Conservation (phyloP, 1,139 yeast species). For the Sugiyamaella sp. region DNA sequence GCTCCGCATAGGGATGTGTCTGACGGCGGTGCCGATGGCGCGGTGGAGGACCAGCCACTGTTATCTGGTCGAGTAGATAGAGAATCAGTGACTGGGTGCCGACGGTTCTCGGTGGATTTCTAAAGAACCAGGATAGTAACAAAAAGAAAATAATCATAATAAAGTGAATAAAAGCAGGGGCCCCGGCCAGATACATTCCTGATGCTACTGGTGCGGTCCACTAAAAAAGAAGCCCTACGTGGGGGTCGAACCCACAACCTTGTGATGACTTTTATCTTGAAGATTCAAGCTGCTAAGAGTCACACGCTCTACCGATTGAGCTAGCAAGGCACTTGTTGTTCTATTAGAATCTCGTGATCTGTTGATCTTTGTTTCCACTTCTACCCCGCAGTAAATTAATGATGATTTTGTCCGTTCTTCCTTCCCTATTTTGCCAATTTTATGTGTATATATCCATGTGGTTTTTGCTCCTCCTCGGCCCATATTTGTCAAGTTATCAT, state of each 20-base stretch:
- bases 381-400: too few relatives aligned
- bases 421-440: too few relatives aligned
- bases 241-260: constrained; percentile 4
- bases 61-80: too few relatives aligned
- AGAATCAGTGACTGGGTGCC: too few relatives aligned
- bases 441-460: too few relatives aligned
- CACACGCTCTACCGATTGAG: constrained; percentile 3
- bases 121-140: too few relatives aligned
- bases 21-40: background rate
- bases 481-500: too few relatives aligned
- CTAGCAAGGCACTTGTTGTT: constrained; percentile 1
- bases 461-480: too few relatives aligned
- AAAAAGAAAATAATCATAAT: too few relatives aligned
- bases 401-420: too few relatives aligned
- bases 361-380: background rate
- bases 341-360: too few relatives aligned
- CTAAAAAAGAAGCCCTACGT: background rate
- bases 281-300: background rate
- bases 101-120: too few relatives aligned
- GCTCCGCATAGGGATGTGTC: background rate
- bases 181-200: background rate
- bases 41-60: background rate
- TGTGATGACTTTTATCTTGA: constrained; percentile 1
- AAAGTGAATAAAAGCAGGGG: background rate
- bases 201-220: background rate